A percentile compares a stretch with the other conserved stretches of the same genome.
Conservation (phyloP, 1,284 basidiomycete genomes). For the Tetrapyrgos nigripes region DNA sequence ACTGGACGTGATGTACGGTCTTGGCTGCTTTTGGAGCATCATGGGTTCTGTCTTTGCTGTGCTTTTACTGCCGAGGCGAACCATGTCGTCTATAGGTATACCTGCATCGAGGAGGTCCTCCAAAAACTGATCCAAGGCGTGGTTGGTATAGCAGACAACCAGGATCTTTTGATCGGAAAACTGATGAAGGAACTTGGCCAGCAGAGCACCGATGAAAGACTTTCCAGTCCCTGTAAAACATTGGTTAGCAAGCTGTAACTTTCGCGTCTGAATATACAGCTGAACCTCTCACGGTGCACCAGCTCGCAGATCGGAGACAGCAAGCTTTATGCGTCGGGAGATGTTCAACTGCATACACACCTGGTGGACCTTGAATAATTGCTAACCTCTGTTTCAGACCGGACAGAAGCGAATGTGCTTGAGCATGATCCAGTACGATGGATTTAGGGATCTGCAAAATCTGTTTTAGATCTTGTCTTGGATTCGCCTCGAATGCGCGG, state of each 20-base stretch:
- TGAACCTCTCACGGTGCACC: too few species aligned
- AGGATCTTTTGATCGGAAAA: slow-evolving; percentile 53
- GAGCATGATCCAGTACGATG: slow-evolving; percentile 57
- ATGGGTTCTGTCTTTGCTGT: slow-evolving; percentile 51
- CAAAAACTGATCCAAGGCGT: slow-evolving; percentile 70
- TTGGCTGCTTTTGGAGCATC: slow-evolving; percentile 41
- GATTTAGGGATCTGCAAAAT: slow-evolving; percentile 42
- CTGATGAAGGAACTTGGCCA: slow-evolving; percentile 62
- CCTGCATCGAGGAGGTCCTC: slow-evolving; percentile 64
- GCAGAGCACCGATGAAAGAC: slow-evolving; percentile 68
- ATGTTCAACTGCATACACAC: slow-evolving; percentile 37
- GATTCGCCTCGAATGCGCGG: slow-evolving; percentile 37
- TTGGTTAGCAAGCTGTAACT: background rate
- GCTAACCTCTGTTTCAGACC: slow-evolving; percentile 61
- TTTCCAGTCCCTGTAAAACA: slow-evolving; percentile 63
- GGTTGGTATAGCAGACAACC: slow-evolving; percentile 73
- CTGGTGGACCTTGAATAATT: slow-evolving; percentile 71
- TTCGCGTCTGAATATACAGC: too few species aligned
- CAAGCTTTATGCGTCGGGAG: slow-evolving; percentile 2
- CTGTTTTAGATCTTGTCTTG: slow-evolving; percentile 46
- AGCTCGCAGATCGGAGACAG: too few species aligned
- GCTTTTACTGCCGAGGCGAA: slow-evolving; percentile 62
- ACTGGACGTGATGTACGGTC: slow-evolving; percentile 16
- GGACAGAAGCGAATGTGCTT: slow-evolving; percentile 53
- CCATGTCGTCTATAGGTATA: slow-evolving; percentile 52